Evolutionary conservation across 805 yeast species (phyloP), one percentile per base, ranked within the genome.

Genomic region (Saturnispora zaruensis): DNA sequence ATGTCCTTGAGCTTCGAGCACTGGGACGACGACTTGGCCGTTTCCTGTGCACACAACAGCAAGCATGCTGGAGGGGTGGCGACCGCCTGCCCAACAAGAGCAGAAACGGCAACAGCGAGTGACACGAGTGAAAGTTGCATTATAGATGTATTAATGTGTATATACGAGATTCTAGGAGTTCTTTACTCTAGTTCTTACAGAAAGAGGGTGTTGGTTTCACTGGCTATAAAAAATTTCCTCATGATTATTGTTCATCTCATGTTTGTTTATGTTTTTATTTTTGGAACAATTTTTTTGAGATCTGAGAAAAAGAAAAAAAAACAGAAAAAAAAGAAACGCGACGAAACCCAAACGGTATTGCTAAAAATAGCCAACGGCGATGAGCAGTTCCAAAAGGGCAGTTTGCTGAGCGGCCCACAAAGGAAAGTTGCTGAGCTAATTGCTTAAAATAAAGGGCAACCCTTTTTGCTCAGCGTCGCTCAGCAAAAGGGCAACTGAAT

Each of bases 1-100:
- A 87, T 71, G 61, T 84, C 79, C 65, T 77, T 77, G 65, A 87
- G 66, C 51, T 81, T 71, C 52, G 70, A 57, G 68, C 93, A 85
- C 44, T 70, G 53, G 40, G 78, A 67, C 14, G 81, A 74, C 5
- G 58, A 54, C 64, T 76, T 76, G 54, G 76, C 72, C 50, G 84
- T 90, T 60, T 78, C 75, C 51, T 87, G 76, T 52, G 86, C 91
- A 77, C 96, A 88, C 38, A 96, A 95, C 66, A 89, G 74, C 57
- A 89, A 70, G 74, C 96, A 89, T 36, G 96, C 96, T 53, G 96
- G 96, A 46, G 96, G 93, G 50, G 91, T 74, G 43, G 79, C 77
- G 28, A 75, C 74, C 30, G 73, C 60, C 23, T 76, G 69, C 34
- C 65, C 62, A 51, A 73, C 58, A 53, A 68, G 64, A 6, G 65